Percentiles rank a stretch among this genome's conserved stretches.
Conservation (phyloP, 208 protist species). For the Balamuthia mandrillaris region DNA sequence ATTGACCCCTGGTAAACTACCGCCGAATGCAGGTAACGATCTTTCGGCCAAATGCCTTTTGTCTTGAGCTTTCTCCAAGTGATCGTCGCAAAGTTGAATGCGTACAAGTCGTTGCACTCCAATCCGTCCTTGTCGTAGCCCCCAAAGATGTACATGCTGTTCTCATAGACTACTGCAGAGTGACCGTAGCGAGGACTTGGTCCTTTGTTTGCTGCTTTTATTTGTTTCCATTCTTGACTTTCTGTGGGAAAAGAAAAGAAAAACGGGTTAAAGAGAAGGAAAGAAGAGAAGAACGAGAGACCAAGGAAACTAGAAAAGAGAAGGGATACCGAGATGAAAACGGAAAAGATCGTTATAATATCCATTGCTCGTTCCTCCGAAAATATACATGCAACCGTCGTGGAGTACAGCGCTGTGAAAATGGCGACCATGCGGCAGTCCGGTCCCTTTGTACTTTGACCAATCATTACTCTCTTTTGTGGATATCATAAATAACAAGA, state of each 20-base stretch:
- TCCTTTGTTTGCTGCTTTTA: neutral
- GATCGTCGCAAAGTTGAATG: neutral
- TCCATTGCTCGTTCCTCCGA: conserved; percentile 20
- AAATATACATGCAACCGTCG: conserved; percentile 31
- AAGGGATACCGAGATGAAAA: conserved; percentile 30
- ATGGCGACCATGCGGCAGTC: neutral
- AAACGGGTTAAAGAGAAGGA: no score
- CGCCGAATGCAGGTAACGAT: conserved; percentile 16
- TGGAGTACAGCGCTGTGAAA: conserved; percentile 29
- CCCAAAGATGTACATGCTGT: conserved; percentile 20
- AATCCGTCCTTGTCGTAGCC: conserved; percentile 33
- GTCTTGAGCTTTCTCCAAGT: conserved; percentile 15
- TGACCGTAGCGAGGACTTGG: conserved; percentile 15
- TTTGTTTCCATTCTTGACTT: neutral
- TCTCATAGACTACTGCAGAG: conserved; percentile 11
- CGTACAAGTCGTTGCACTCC: conserved; percentile 38
- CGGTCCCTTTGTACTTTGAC: neutral
- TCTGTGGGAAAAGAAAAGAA: no score
- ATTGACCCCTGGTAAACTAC: conserved; percentile 9
- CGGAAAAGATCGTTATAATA: conserved; percentile 25
- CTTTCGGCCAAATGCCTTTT: conserved; percentile 14
- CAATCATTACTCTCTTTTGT: conserved; percentile 33
- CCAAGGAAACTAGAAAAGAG: no score
- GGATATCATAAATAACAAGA: no score
- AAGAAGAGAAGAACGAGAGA: no score